These are phyloP conservation scores for Talaromyces sp. DNA, from an alignment of 2,329 filamentous ascomycete species.

Conservation along the genomic window DNA sequence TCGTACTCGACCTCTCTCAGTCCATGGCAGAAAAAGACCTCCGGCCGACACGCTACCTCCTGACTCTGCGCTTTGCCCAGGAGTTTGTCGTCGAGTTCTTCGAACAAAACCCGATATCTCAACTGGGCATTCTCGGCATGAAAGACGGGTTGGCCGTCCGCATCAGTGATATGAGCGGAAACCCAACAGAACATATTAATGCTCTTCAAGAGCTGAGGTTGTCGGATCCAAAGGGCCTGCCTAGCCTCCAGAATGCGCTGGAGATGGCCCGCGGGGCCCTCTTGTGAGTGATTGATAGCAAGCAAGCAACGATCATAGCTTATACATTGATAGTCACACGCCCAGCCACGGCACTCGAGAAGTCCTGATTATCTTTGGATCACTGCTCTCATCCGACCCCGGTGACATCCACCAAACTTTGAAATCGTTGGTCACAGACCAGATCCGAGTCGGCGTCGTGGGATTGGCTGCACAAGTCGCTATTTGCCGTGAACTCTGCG, in stretches of 20 bases:
- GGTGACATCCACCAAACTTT: conserved; percentile 95
- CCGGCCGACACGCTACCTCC: conserved; percentile 76
- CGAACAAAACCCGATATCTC: conserved; percentile 96
- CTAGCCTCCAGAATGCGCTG: conserved; percentile 86
- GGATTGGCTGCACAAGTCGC: conserved; percentile 87
- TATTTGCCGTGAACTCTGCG: conserved; percentile 84
- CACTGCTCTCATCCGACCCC: conserved; percentile 83
- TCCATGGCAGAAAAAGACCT: conserved; percentile 96
- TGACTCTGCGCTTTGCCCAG: conserved; percentile 75
- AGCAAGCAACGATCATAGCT: background rate
- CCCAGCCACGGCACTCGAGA: conserved; percentile 91
- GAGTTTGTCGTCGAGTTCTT: conserved; percentile 94
- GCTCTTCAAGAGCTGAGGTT: conserved; percentile 64
- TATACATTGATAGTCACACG: conserved; percentile 59
- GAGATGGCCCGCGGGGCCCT: conserved; percentile 90
- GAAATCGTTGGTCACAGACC: conserved; percentile 68
- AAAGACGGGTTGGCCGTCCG: conserved; percentile 81
- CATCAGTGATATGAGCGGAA: conserved; percentile 85
- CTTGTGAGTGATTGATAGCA: conserved; percentile 51
- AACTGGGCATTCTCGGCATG: conserved; percentile 89
- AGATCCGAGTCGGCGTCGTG: conserved; percentile 82
- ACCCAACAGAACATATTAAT: conserved; percentile 80
- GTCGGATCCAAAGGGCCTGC: conserved; percentile 66
- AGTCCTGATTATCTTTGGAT: conserved; percentile 86
- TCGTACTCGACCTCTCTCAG: conserved; percentile 86